Evolutionary conservation across 2,329 filamentous ascomycete genomes (phyloP).

Genomic region (Xylaria hypoxylon): DNA sequence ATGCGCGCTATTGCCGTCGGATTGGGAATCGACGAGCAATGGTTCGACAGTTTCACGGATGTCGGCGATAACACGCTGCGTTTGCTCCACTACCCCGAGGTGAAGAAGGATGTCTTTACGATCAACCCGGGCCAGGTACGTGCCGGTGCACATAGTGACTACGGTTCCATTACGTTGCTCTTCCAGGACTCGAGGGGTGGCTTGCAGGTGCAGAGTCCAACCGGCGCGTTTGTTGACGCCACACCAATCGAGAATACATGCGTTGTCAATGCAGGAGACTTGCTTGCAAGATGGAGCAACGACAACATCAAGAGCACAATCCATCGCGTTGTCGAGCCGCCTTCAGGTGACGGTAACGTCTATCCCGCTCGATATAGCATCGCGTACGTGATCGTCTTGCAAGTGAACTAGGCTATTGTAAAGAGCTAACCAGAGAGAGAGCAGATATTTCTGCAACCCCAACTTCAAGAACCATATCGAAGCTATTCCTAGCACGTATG

Average conservation of each 20-base stretch:
- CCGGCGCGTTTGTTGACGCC: slow-evolving; percentile 82
- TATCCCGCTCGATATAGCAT: slow-evolving; percentile 88
- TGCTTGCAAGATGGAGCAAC: slow-evolving; percentile 90
- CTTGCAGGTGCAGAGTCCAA: slow-evolving; percentile 65
- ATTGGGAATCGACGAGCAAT: slow-evolving; percentile 75
- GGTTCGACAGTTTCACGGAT: slow-evolving; percentile 82
- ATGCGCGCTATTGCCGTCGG: slow-evolving; percentile 90
- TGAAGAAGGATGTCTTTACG: slow-evolving; percentile 73
- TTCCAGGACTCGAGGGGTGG: slow-evolving; percentile 66
- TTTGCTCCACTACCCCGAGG: slow-evolving; percentile 80
- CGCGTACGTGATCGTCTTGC: slow-evolving; percentile 66
- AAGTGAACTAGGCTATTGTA: slow-evolving; percentile 16
- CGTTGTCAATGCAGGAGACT: slow-evolving; percentile 89
- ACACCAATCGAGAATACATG: slow-evolving; percentile 84
- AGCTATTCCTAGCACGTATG: slow-evolving; percentile 82
- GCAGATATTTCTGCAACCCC: slow-evolving; percentile 87
- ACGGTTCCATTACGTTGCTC: slow-evolving; percentile 70
- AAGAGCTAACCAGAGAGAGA: slow-evolving; percentile 5
- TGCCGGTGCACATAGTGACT: slow-evolving; percentile 81
- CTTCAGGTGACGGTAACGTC: slow-evolving; percentile 63
- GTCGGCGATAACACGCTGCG: slow-evolving; percentile 77
- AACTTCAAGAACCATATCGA: slow-evolving; percentile 82
- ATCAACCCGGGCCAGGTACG: slow-evolving; percentile 76
- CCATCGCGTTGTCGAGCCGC: slow-evolving; percentile 90
- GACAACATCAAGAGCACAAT: slow-evolving; percentile 91